Base-by-base conservation (phyloP, 495 filamentous ascomycete genomes). In the Oleoguttula mirabilis region DNA sequence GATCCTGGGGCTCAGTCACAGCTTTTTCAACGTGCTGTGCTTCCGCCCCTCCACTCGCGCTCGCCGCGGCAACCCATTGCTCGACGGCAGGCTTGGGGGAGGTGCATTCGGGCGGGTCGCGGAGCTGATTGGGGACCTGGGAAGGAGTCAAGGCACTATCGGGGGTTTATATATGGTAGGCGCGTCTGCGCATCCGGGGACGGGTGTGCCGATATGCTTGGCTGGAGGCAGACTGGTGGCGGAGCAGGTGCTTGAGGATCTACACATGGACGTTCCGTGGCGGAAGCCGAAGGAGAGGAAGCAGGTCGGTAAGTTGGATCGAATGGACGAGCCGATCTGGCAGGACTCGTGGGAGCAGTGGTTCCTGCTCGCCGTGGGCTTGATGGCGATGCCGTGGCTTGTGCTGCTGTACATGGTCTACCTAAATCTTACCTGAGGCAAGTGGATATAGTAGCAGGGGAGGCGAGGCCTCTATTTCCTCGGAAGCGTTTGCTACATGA, bases 101-200 rank as follows among this genome's bases (percentile, higher is more conserved):
- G 46, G 51, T 3, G 14, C 27, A 0, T 11, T 46, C 8, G 42
- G 46, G 0, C 32, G 40, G 0, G 27, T 54, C 0, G 31, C 25
- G 11, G 49, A 54, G 20, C 21, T 46, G 8, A 0, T 54, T 0
- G 46, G 34, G 2, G 51, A 50, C 40, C 21, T 44, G 32, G 51
- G 21, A 2, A 22, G 47, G 15, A 14, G 28, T 10, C 73, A 76
- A 28, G 41, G 60, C 5, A 57, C 45, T 4, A 64, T 80, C 19
- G 41, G 61, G 10, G 57, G 64, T 6, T 51, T 70, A 33, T 79
- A 77, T 48, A 82, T 84, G 56, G 79, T 82, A 0, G 79, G 79
- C 12, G 78, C 78, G 1, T 74, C 67, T 48, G 80, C 78, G 34
- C 78, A 84, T 66, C 79, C 79, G 0, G 79, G 79, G 1, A 81